Evolutionary conservation across 148 eudicot genomes (phyloP), one percentile per base, ranked within the genome.

Genomic region (Silene latifolia): DNA sequence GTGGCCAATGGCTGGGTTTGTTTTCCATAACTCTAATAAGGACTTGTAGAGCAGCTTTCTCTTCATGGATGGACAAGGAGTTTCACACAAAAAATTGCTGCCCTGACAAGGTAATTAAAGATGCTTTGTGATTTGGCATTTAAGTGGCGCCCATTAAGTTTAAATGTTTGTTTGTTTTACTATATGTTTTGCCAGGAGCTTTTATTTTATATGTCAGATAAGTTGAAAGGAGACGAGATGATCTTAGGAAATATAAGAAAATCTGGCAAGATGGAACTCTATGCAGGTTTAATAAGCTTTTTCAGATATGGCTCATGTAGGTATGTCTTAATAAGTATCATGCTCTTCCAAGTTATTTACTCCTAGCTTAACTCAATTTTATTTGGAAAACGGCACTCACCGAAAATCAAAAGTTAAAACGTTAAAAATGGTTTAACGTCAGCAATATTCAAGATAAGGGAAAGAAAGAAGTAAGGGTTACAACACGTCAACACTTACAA

Each of bases 51-150:
- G 83, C 89, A 82, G 77, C 88, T 66, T 87, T 86, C 83, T 62
- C 82, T 74, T 81, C 83, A 69, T 95, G 98, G 98, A 84, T 95
- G 82, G 91, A 85, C 77, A 86, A 87, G 80, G 97, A 95, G 81
- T 84, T 89, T 76, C 65, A 72, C 65, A 72, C 82, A 47, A 81
- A 83, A 82, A 79, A 83, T 68, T 74, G 83, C 61, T 86, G 70
- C 76, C 72, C 83, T 73, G 84, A 92, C 74, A 85, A 78, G 97
- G 98, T 88, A 86, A 81, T 72, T 24, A 80, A 76, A 25, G n/a
- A 64, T 47, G 46, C 56, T 10, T 47, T 73, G 58, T 35, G 47
- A 42, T 77, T 12, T 61, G 24, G 14, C 51, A 53, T 79, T 24
- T 13, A 72, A 71, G 35, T 71, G 19, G 62, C 54, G 15, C 11